phyloP scores from a whole-genome alignment of 148 eudicot genomes.

The Camellia granthamiana region DNA sequence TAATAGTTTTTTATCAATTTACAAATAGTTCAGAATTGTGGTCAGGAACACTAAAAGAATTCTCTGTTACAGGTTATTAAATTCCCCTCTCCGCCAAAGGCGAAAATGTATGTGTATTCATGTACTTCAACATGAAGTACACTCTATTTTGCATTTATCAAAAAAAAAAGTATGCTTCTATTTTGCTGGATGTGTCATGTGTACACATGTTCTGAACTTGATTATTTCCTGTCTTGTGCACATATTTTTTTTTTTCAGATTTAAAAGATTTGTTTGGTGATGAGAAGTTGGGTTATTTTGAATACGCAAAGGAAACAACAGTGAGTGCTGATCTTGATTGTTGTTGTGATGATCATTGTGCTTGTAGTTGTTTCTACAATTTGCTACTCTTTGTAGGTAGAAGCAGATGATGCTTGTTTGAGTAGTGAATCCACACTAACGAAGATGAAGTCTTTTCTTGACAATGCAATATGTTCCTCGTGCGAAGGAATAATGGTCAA shows the following conservation, averaged over 20 bases:
- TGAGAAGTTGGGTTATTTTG: conserved; percentile 67
- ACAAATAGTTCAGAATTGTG: not conserved
- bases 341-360: conserved; percentile 10
- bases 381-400: conserved; percentile 49
- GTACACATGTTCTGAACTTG: conserved; percentile 1
- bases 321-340: conserved; percentile 39
- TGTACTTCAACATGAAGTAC: not conserved
- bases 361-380: conserved; percentile 1
- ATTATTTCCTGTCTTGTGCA: not conserved
- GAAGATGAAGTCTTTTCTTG: conserved; percentile 68
- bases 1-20: not conserved
- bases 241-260: conserved; percentile 36
- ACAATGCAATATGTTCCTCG: conserved; percentile 68
- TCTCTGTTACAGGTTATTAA: conserved; percentile 65
- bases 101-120: conserved; percentile 55
- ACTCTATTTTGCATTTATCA: no score
- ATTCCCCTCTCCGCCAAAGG: conserved; percentile 71
- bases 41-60: not conserved
- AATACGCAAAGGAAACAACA: conserved; percentile 73
- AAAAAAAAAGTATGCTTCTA: not conserved
- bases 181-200: not conserved
- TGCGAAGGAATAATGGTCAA: conserved; percentile 99
- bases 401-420: conserved; percentile 68
- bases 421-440: conserved; percentile 58
- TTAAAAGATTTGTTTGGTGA: conserved; percentile 60